Evolutionary conservation across 345 rosid species (phyloP).

Genomic region (Pistacia integerrima): DNA sequence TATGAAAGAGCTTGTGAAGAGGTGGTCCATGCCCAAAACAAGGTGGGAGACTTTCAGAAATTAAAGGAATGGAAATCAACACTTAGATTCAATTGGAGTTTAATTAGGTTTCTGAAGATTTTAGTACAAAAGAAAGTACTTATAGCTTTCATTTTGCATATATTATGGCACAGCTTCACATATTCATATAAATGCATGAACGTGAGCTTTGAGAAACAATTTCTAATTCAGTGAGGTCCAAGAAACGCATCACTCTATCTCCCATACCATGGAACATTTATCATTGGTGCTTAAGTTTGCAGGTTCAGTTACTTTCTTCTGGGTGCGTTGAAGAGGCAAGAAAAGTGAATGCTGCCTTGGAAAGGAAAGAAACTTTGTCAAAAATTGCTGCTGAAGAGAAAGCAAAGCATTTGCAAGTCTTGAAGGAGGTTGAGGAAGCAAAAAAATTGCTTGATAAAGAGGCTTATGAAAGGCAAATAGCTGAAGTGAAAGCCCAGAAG

Average conservation of each 20-base stretch:
- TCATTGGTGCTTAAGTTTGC: slow-evolving; percentile 23
- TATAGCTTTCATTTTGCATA: not conserved
- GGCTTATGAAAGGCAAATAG: slow-evolving; percentile 61
- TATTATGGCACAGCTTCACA: not conserved
- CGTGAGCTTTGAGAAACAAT: not conserved
- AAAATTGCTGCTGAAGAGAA: slow-evolving; percentile 74
- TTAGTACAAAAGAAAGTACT: not conserved
- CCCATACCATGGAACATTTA: not conserved
- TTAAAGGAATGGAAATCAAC: not conserved
- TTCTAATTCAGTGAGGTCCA: not conserved
- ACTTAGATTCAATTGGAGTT: not conserved
- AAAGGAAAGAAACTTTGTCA: slow-evolving; percentile 64
- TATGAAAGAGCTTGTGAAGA: slow-evolving; percentile 73
- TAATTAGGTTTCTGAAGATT: slow-evolving; percentile 3
- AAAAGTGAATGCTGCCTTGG: slow-evolving; percentile 59
- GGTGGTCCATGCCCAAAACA: slow-evolving; percentile 65
- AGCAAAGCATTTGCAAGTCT: slow-evolving; percentile 60
- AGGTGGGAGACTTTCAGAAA: slow-evolving; percentile 42
- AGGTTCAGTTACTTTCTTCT: slow-evolving; percentile 70
- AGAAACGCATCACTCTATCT: not conserved
- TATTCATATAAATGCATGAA: not conserved
- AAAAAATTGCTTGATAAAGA: slow-evolving; percentile 64
- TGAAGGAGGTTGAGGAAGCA: slow-evolving; percentile 71
- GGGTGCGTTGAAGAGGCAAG: slow-evolving; percentile 66
- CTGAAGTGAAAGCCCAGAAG: slow-evolving; percentile 62